Conservation (phyloP, 805 yeast species). For the Hanseniaspora hatyaiensis region DNA sequence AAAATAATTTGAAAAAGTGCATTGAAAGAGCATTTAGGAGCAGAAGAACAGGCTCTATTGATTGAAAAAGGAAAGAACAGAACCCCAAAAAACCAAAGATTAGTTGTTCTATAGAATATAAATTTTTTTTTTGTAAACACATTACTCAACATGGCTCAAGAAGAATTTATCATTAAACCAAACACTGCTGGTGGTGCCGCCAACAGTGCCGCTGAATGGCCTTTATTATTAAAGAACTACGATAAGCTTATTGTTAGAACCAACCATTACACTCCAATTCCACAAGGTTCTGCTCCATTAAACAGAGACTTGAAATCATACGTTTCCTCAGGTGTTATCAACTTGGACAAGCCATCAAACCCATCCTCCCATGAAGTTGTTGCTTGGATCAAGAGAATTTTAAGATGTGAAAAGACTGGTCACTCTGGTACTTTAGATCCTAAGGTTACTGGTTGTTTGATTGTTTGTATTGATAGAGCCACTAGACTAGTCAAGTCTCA, state of each 20-base stretch:
- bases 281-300: constrained; percentile 87
- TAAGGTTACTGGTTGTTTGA: constrained; percentile 95
- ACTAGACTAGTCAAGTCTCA: constrained; percentile 96
- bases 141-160: constrained; percentile 29
- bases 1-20: too few species aligned
- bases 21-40: too few species aligned
- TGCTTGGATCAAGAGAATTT: constrained; percentile 95
- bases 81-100: neutral
- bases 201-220: constrained; percentile 89
- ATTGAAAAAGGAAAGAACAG: too few species aligned
- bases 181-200: constrained; percentile 58
- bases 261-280: constrained; percentile 95
- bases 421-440: constrained; percentile 99
- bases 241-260: constrained; percentile 90
- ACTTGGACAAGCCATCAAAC: constrained; percentile 94
- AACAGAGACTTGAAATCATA: constrained; percentile 87
- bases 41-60: too few species aligned
- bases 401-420: constrained; percentile 94
- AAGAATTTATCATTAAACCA: constrained; percentile 76
- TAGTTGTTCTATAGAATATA: too few species aligned
- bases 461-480: constrained; percentile 96
- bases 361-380: constrained; percentile 99
- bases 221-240: constrained; percentile 81
- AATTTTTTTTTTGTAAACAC: neutral
- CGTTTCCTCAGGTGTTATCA: constrained; percentile 88